Conservation (phyloP, 495 filamentous ascomycete species). For the Hypoxylon crocopeplum region DNA sequence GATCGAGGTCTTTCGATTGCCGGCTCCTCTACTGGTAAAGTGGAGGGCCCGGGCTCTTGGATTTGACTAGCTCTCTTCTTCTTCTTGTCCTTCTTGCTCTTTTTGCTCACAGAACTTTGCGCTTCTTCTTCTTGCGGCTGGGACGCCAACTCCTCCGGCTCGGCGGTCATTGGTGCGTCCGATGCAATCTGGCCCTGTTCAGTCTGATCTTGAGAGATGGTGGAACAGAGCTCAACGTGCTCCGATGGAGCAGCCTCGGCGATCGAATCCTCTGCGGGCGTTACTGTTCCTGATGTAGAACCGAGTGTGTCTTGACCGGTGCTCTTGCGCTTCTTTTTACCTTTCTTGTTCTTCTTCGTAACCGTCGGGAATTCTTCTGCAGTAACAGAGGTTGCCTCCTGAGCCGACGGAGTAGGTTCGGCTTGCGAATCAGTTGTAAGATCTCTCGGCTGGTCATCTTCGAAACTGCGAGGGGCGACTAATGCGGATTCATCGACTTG, state of each 20-base stretch:
- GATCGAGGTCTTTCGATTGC: slow-evolving; percentile 6
- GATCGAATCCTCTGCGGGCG: slow-evolving; percentile 5
- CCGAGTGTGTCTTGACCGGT: slow-evolving; percentile 27
- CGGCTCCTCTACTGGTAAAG: slow-evolving; percentile 11
- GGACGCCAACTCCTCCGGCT: slow-evolving; percentile 5
- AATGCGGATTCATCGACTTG: slow-evolving; percentile 14
- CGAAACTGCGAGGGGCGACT: not conserved
- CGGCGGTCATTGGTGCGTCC: slow-evolving; percentile 3
- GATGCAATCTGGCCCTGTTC: not conserved
- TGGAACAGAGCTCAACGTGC: not conserved
- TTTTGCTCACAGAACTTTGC: slow-evolving; percentile 17
- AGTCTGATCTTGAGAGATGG: slow-evolving; percentile 11
- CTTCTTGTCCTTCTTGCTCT: slow-evolving; percentile 44
- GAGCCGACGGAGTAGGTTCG: slow-evolving; percentile 6
- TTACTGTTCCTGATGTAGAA: slow-evolving; percentile 1
- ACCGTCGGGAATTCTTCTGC: slow-evolving; percentile 5
- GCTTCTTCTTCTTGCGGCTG: slow-evolving; percentile 14
- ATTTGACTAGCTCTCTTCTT: slow-evolving; percentile 31
- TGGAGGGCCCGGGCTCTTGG: slow-evolving; percentile 15
- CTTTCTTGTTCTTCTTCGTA: slow-evolving; percentile 42
- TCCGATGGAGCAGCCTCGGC: slow-evolving; percentile 7
- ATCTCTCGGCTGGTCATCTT: slow-evolving; percentile 5
- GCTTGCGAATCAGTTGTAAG: slow-evolving; percentile 4
- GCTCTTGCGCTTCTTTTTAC: slow-evolving; percentile 42
- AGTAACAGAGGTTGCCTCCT: not conserved